phyloP scores from a whole-genome alignment of 116 monocot genomes.

The Dioscorea cayenensis region DNA sequence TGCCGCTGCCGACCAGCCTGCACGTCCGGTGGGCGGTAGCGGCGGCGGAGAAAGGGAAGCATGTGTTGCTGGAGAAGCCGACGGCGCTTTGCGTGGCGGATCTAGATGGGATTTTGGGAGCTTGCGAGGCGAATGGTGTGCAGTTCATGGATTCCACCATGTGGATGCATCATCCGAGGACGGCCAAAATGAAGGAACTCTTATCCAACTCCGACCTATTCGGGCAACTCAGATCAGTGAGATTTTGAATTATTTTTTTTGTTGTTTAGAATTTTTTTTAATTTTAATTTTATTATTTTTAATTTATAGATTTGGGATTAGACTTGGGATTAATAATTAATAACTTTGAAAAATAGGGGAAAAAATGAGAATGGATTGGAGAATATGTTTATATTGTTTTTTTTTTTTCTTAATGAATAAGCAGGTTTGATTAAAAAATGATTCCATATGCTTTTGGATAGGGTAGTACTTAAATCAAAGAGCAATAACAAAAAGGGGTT shows the following conservation, averaged over 20 bases:
- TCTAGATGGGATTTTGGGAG: constrained; percentile 58
- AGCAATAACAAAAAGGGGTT: too few species aligned
- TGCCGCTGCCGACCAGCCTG: constrained; percentile 82
- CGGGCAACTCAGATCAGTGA: constrained; percentile 64
- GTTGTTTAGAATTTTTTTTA: background rate
- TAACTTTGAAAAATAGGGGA: too few species aligned
- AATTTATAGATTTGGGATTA: too few species aligned
- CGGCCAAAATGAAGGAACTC: constrained; percentile 62
- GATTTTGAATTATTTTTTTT: background rate
- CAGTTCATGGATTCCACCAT: constrained; percentile 93
- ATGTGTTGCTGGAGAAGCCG: constrained; percentile 90
- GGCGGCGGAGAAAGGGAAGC: constrained; percentile 72
- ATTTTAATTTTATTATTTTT: background rate
- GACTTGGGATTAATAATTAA: too few species aligned
- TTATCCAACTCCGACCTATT: constrained; percentile 49
- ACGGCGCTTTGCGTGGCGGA: constrained; percentile 53
- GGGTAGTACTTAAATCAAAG: too few species aligned
- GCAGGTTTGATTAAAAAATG: too few species aligned
- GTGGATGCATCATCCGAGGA: constrained; percentile 94
- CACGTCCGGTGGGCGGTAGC: constrained; percentile 69
- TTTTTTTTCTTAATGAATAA: too few species aligned
- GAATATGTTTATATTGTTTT: too few species aligned
- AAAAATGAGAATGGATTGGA: too few species aligned
- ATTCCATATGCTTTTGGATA: too few species aligned
- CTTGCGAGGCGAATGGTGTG: constrained; percentile 47